Conservation (phyloP, 192 early-diverging fungal species). For the Coemansia sp. region DNA sequence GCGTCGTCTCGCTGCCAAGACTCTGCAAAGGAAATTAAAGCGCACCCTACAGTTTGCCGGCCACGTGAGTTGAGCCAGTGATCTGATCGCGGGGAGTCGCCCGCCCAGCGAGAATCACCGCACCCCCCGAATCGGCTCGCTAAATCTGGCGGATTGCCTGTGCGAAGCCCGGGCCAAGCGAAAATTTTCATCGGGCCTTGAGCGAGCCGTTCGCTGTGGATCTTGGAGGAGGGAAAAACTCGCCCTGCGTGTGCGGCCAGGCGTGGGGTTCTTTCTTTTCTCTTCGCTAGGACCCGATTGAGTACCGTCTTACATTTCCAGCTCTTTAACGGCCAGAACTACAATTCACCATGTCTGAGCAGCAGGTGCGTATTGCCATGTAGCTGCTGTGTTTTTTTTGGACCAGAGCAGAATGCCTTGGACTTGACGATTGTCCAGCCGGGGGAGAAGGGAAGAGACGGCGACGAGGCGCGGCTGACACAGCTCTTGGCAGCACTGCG, state of each 20-base stretch:
- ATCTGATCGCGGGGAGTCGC: too few relatives aligned
- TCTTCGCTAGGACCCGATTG: constrained; percentile 25
- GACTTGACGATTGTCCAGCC: not conserved
- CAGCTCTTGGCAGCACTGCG: too few relatives aligned
- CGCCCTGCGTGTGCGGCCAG: constrained; percentile 5
- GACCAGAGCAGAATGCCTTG: not conserved
- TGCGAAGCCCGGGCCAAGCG: too few relatives aligned
- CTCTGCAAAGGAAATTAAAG: not conserved
- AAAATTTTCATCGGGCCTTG: too few relatives aligned
- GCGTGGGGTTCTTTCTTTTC: constrained; percentile 42
- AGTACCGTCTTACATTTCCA: constrained; percentile 13
- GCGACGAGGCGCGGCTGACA: too few relatives aligned
- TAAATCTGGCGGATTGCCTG: too few relatives aligned
- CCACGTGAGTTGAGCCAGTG: not conserved
- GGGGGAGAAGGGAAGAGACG: not conserved
- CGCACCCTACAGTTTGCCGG: not conserved
- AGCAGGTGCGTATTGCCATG: constrained; percentile 52
- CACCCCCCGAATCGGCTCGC: too few relatives aligned
- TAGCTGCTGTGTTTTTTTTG: constrained; percentile 1
- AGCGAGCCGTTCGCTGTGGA: too few relatives aligned
- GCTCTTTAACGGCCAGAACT: constrained; percentile 23
- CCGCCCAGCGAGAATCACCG: too few relatives aligned
- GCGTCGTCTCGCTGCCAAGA: not conserved
- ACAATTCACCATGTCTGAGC: constrained; percentile 47
- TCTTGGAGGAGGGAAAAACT: constrained; percentile 4